Base-by-base conservation (phyloP, 139 green algal genomes). In the Coelastrella sp. region DNA sequence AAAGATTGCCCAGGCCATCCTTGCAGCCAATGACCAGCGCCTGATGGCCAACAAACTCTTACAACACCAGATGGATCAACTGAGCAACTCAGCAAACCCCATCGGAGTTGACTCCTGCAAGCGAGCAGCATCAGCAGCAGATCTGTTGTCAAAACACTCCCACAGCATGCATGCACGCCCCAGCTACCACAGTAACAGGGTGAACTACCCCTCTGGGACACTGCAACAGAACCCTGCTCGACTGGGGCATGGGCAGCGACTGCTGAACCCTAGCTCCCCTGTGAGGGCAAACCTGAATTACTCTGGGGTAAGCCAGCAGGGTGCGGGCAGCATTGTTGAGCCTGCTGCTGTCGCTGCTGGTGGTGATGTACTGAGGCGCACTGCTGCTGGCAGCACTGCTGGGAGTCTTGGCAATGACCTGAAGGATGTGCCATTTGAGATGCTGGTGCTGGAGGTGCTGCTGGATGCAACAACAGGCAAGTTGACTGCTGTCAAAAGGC, bases 401-500 rank as follows among this genome's bases (percentile, higher is more conserved):
- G 68, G 14, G 6, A 56, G 80, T 35, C 27, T 17, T 70, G 68
- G 68, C 68, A 76, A 58, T 59, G 68, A 85, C 8, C 63, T 81
- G 60, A 58, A 59, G 60, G 68, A 81, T 35, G 76, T 90, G 76
- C 87, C 76, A 17, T 85, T 78, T 90, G 76, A 78, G 76, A 81
- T 88, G 84, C 49, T 88, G 75, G 84, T 94, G 56, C 85, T 95
- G 59, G 84, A 93, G 84, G 65, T 88, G 75, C 78, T 94, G 56
- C 88, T 95, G 35, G 84, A 93, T 74, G 85, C 85, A 59, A 93
- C 90, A 35, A 35, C 49, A 79, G 79, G 76, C 84, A 78, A 78
- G 35, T 70, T 11, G 8, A 20, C 20, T 25, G n/a, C 17, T 35
- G 17, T 78, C 15, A 12, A n/a, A 49, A 35, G 8, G 17, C 65